These are phyloP conservation scores for Ajuga chamaepitys DNA, from an alignment of 257 asterid genomes.

Conservation along the genomic window DNA sequence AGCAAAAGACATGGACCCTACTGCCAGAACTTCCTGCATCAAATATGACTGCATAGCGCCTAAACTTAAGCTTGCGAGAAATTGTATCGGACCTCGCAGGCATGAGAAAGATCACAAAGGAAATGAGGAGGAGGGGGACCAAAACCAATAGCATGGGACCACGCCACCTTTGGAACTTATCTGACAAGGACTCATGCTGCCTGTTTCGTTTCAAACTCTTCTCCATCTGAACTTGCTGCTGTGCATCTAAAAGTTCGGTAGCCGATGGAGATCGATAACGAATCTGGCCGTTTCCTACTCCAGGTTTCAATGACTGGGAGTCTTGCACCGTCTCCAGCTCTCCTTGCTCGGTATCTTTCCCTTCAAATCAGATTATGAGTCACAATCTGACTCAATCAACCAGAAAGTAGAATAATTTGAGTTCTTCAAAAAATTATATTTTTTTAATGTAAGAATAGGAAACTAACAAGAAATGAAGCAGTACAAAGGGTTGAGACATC, in stretches of 20 bases:
- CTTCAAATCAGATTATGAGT: slow-evolving; percentile 17
- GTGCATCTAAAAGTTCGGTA: slow-evolving; percentile 70
- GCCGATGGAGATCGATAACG: slow-evolving; percentile 96
- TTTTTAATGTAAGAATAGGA: no score
- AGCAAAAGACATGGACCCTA: slow-evolving; percentile 84
- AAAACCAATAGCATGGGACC: slow-evolving; percentile 59
- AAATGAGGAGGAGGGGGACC: slow-evolving; percentile 49
- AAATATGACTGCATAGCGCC: slow-evolving; percentile 67
- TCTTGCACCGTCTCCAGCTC: slow-evolving; percentile 45
- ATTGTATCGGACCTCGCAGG: slow-evolving; percentile 31
- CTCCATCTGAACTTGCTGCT: slow-evolving; percentile 62
- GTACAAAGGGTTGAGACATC: no score
- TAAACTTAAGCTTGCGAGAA: slow-evolving; percentile 31
- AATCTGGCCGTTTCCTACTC: slow-evolving; percentile 84
- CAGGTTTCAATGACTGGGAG: slow-evolving; percentile 43
- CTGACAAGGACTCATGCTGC: slow-evolving; percentile 40
- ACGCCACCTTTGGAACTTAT: slow-evolving; percentile 66
- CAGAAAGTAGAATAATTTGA: slow-evolving; percentile 9
- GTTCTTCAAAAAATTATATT: not conserved
- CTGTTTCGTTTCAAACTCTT: slow-evolving; percentile 53
- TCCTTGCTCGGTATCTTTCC: slow-evolving; percentile 22
- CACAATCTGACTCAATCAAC: slow-evolving; percentile 15
- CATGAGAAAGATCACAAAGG: slow-evolving; percentile 40
- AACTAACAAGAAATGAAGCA: no score
- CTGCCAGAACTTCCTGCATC: slow-evolving; percentile 96